phyloP scores from a whole-genome alignment of 1,139 yeast species.

The Yamadazyma atlantica region DNA sequence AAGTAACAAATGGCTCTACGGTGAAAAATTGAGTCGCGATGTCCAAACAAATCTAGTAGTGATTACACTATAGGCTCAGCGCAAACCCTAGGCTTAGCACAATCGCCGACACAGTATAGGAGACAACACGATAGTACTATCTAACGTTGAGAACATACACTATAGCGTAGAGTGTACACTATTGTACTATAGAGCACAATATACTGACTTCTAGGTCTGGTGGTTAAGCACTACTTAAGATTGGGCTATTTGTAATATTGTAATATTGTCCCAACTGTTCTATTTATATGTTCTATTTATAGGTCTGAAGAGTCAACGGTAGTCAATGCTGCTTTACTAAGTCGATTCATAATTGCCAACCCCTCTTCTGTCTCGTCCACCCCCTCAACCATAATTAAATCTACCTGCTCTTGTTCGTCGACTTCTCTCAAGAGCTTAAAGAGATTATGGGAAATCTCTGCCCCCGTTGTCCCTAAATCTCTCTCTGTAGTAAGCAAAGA shows the following conservation, averaged over 20 bases:
- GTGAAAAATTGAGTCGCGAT: background rate
- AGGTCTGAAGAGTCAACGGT: conserved; percentile 5
- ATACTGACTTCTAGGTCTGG: too few relatives aligned
- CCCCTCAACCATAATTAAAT: conserved; percentile 72
- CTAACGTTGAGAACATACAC: too few relatives aligned
- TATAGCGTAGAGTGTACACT: too few relatives aligned
- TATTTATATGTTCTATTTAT: background rate
- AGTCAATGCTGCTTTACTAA: conserved; percentile 72
- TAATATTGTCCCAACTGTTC: too few relatives aligned
- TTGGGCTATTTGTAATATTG: too few relatives aligned
- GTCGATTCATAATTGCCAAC: conserved; percentile 89
- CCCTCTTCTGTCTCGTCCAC: conserved; percentile 74
- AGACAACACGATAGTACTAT: too few relatives aligned
- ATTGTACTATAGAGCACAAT: too few relatives aligned
- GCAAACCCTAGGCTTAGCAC: too few relatives aligned
- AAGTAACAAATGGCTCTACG: background rate
- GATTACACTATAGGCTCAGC: too few relatives aligned
- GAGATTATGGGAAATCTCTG: conserved; percentile 69
- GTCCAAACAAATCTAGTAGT: too few relatives aligned
- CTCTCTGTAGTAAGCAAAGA: conserved; percentile 32
- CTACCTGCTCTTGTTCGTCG: conserved; percentile 58
- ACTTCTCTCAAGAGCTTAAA: conserved; percentile 71
- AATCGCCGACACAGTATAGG: too few relatives aligned
- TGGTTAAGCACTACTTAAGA: too few relatives aligned
- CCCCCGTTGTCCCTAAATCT: conserved; percentile 57